Evolutionary conservation across 148 eudicot species (phyloP), one percentile per base, ranked within the genome.

Genomic region (Silene conica): DNA sequence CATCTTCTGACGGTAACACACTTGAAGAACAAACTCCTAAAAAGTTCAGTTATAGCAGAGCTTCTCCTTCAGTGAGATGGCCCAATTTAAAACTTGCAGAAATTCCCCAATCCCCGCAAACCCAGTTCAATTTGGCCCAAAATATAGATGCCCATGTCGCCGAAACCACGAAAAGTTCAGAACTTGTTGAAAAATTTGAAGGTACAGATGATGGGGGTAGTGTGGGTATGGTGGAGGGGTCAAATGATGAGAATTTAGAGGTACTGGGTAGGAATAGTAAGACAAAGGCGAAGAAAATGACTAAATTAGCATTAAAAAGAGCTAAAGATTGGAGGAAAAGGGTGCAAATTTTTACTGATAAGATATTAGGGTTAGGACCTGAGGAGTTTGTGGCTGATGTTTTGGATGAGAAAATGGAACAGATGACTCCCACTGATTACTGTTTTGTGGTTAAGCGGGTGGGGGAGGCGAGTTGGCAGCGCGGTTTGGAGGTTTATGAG

Each of bases 341-440:
- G 83, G 99, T 96, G 54, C 88, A 87, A 62, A 82, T 92, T 69
- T 75, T 96, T 86, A 85, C 89, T 45, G 94, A 92, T 63, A 86
- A 77, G 83, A 86, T 96, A 14, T 77, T 92, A 75, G 84, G 73
- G 71, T 83, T 92, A 82, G 83, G 82, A 26, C 65, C 85, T 4
- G 94, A 83, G 74, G 97, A 92, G 81, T 86, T 84, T 82, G 97
- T 90, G 73, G 97, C 88, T 21, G 99, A 92, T 86, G 91, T 96
- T 4, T 83, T 96, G 88, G 97, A 96, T 79, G 73, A 80, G 61
- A 81, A 77, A 73, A 38, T 81, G 76, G 94, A 85, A 63, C 96
- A 90, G 67, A 96, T 96, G 99, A 87, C 94, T 1, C 97, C 91
- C 1, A 88, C 87, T 57, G 99, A 96, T 85, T 96, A 74, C 76